Evolutionary conservation across 176 grass and related monocot species (phyloP), one percentile per base, ranked within the genome.

Genomic region (Alopecurus myosuroides): DNA sequence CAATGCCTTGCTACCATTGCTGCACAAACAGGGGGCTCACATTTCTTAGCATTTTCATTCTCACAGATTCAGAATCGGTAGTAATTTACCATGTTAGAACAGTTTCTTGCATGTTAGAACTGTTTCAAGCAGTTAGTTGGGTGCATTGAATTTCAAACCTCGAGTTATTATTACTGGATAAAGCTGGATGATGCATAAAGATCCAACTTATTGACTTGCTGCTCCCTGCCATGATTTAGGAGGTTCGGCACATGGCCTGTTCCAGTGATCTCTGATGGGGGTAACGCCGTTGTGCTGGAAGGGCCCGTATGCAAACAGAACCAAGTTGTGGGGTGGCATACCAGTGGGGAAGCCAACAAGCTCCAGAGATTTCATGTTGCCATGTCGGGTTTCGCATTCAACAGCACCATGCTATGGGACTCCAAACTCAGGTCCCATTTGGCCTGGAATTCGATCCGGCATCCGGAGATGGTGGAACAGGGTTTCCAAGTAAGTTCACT

Each of bases 371-470:
- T 99, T 91, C 97, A 99, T 92, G 86, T 99, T 75, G 78, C 92
- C 37, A 92, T 96, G 91, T 94, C 97, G 7, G 97, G 94, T 75
- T 99, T 99, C 53, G 97, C 97, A 36, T 99, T 99, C 92, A 99
- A 99, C 23, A 95, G 93, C 81, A 96, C 94, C 50, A 96, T 99
- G 86, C 87, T 99, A 67, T 99, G 97, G 97, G 97, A 99, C 50
- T 82, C 88, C 61, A 95, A 74, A 7, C 91, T 85, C 33, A 89
- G 97, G 76, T 87, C 86, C 53, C 94, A 92, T 81, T 74, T 83
- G 81, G 89, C 94, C 10, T 96, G 88, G 86, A 94, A 96, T 76
- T 82, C 91, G 18, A 99, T 99, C 70, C 82, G 97, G 36, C 97
- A 99, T 86, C 88, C 89, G 6, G 97, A 92, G 60, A 84, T 81